Percentiles rank a stretch among this genome's conserved stretches.
These are phyloP conservation scores for Teunomyces funiuensis DNA, from an alignment of 805 yeast species.

Conservation along the genomic window DNA sequence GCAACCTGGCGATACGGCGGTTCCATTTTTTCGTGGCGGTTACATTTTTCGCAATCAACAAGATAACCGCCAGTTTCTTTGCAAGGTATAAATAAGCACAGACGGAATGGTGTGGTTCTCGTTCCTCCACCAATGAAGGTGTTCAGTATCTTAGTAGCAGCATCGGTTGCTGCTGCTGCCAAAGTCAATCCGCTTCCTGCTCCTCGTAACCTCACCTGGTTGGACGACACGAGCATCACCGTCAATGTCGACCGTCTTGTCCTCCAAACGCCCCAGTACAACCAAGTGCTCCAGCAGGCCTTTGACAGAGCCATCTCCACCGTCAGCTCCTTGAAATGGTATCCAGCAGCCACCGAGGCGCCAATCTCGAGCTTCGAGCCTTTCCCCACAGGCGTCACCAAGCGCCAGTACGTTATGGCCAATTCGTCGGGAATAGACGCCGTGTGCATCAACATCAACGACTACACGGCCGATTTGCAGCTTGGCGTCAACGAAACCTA, in stretches of 20 bases:
- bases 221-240: slow-evolving; percentile 4
- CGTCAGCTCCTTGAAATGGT: slow-evolving; percentile 28
- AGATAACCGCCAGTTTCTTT: background rate
- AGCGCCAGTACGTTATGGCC: background rate
- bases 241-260: slow-evolving; percentile 5
- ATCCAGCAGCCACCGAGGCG: slow-evolving; percentile 32
- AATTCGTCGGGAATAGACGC: background rate
- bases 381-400: slow-evolving; percentile 11
- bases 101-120: background rate
- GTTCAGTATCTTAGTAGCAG: background rate
- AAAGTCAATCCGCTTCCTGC: slow-evolving; percentile 25
- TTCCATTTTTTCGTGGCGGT: background rate
- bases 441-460: slow-evolving; percentile 15
- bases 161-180: slow-evolving; percentile 9
- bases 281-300: slow-evolving; percentile 20
- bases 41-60: background rate
- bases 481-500: slow-evolving; percentile 39
- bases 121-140: background rate
- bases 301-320: slow-evolving; percentile 21
- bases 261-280: slow-evolving; percentile 6
- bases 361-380: slow-evolving; percentile 21
- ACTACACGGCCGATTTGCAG: slow-evolving; percentile 27
- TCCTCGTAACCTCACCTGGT: slow-evolving; percentile 24
- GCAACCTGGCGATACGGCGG: background rate
- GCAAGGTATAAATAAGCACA: background rate